These are phyloP conservation scores for Penicillium paradoxum DNA, from an alignment of 495 filamentous ascomycete species.

Conservation along the genomic window DNA sequence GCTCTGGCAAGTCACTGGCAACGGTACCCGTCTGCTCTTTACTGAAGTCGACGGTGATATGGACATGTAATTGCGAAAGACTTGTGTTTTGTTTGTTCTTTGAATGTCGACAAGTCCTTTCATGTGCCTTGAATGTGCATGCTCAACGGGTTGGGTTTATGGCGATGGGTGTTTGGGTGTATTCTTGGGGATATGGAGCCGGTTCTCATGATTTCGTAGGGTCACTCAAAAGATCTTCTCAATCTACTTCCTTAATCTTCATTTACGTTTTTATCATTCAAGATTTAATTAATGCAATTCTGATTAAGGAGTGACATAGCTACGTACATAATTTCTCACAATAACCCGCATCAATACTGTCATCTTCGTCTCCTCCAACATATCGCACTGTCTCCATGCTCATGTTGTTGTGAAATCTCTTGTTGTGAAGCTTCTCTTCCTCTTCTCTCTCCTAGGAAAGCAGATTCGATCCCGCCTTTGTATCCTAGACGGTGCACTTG, in stretches of 20 bases:
- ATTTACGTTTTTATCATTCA: neutral
- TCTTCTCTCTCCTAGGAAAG: neutral
- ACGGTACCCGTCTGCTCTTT: conserved; percentile 83
- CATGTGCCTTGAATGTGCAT: conserved; percentile 22
- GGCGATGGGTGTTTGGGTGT: conserved; percentile 26
- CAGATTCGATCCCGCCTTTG: neutral
- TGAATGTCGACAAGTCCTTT: conserved; percentile 9
- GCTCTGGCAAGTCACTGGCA: conserved; percentile 93
- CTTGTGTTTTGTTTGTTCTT: conserved; percentile 7
- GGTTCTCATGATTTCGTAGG: conserved; percentile 15
- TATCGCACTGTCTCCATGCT: neutral
- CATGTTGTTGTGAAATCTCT: neutral
- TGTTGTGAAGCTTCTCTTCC: neutral
- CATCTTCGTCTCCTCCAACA: neutral
- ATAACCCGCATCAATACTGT: neutral
- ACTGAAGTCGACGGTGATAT: conserved; percentile 58
- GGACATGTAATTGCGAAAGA: conserved; percentile 33
- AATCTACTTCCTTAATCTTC: conserved; percentile 10
- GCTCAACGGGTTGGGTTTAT: conserved; percentile 17
- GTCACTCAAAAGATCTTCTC: conserved; percentile 20
- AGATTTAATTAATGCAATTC: neutral
- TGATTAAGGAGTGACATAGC: neutral
- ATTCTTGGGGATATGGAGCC: conserved; percentile 10
- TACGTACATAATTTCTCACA: neutral
- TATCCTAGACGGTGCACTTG: conserved; percentile 26